A percentile compares a stretch with the other conserved stretches of the same genome.
phyloP scores from a whole-genome alignment of 192 early-diverging fungal species.

The Umbelopsis vinacea region DNA sequence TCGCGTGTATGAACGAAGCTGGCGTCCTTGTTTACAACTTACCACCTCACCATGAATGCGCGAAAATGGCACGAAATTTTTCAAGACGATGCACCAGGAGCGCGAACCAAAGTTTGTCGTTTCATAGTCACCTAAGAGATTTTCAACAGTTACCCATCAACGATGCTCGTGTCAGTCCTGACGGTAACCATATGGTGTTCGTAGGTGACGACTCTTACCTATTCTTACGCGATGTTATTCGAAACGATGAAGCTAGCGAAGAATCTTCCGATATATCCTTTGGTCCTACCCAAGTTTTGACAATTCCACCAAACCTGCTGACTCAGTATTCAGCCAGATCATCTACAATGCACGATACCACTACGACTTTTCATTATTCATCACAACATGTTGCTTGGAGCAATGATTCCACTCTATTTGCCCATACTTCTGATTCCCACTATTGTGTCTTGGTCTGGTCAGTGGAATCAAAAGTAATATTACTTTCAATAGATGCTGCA shows the following conservation, averaged over 20 bases:
- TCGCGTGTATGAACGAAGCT: conserved; percentile 43
- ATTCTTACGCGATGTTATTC: conserved; percentile 37
- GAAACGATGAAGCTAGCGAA: conserved; percentile 1
- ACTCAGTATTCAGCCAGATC: not conserved
- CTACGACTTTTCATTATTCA: conserved; percentile 25
- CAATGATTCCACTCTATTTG: conserved; percentile 47
- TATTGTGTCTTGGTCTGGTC: conserved; percentile 50
- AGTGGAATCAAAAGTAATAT: conserved; percentile 40
- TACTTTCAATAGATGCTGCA: conserved; percentile 45
- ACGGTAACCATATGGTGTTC: conserved; percentile 49
- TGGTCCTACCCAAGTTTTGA: conserved; percentile 19
- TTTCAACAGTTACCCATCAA: conserved; percentile 44
- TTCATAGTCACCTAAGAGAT: conserved; percentile 27
- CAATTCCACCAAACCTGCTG: conserved; percentile 23
- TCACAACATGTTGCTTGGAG: conserved; percentile 57
- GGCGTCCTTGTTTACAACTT: conserved; percentile 36
- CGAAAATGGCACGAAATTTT: not conserved
- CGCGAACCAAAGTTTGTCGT: not conserved
- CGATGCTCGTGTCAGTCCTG: conserved; percentile 52
- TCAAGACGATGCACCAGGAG: not conserved
- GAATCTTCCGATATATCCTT: conserved; percentile 24
- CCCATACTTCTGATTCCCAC: conserved; percentile 53
- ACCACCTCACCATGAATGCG: conserved; percentile 33
- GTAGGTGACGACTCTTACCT: conserved; percentile 49
- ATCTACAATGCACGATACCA: not conserved